A percentile compares a stretch with the other conserved stretches of the same genome.
phyloP scores from a whole-genome alignment of 2,329 filamentous ascomycete species.

The Sclerotinia subarctica region DNA sequence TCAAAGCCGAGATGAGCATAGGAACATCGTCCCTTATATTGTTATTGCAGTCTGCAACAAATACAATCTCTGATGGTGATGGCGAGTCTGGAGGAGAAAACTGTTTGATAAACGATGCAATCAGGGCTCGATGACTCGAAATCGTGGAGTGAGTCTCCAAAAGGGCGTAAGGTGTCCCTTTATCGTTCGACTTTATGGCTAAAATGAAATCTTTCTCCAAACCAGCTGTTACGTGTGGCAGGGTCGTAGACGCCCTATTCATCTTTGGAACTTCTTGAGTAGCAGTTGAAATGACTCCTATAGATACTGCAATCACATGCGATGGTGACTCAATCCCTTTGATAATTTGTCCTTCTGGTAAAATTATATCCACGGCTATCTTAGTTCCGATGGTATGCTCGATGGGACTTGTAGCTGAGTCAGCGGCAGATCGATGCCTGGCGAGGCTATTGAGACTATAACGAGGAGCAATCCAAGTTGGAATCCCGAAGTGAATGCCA shows the following conservation, averaged over 20 bases:
- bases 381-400: constrained; percentile 26
- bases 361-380: constrained; percentile 57
- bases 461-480: constrained; percentile 64
- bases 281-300: constrained; percentile 55
- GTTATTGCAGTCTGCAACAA: constrained; percentile 68
- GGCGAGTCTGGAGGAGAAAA: constrained; percentile 60
- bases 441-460: constrained; percentile 50
- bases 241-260: constrained; percentile 59
- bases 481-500: constrained; percentile 66
- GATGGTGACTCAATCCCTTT: constrained; percentile 63
- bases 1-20: constrained; percentile 54
- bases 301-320: constrained; percentile 63
- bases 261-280: constrained; percentile 43
- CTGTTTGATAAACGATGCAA: constrained; percentile 67
- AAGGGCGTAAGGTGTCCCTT: constrained; percentile 58
- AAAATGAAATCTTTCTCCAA: constrained; percentile 66
- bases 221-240: constrained; percentile 51
- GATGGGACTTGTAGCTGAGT: constrained; percentile 21
- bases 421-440: constrained; percentile 43
- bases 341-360: constrained; percentile 56
- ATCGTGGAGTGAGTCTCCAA: constrained; percentile 63
- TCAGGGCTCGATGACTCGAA: constrained; percentile 60
- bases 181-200: constrained; percentile 59
- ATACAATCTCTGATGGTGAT: constrained; percentile 62
- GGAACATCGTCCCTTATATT: constrained; percentile 57